Base-by-base conservation (phyloP, 2,329 filamentous ascomycete genomes). In the Colletotrichum chrysophilum region DNA sequence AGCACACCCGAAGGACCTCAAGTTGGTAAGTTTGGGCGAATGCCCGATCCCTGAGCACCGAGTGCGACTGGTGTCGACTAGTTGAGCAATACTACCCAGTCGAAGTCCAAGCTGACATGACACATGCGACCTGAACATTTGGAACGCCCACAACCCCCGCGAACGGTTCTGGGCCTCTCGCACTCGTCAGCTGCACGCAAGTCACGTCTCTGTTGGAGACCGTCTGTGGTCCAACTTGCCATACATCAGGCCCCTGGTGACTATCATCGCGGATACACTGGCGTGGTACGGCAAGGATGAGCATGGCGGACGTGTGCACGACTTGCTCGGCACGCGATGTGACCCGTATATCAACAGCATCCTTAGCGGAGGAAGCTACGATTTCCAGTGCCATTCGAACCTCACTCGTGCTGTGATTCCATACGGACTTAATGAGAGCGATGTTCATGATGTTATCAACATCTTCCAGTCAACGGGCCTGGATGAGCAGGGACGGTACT, bases 311-410 rank as follows among this genome's bases (percentile, higher is more conserved):
- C 85, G 91, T 73, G 89, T 94, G 48, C 95, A 97, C 86, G 95
- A 97, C 85, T 86, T 97, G 26, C 86, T 97, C 5, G 95, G 95
- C 43, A 97, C 95, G 30, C 88, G 95, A 58, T 97, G 95, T 84
- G 95, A 97, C 84, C 95, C 95, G 2, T 97, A 97, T 82, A 93
- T 97, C 81, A 95, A 95, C 82, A 88, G 90, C 48, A 89, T 97
- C 77, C 90, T 97, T 68, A 91, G 89, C 5, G 92, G 92, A n/a
- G 75, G 71, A 1, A 88, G 88, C 36, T 97, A 95, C 82, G 93
- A 97, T 82, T 96, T 91, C 83, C 94, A 97, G 82, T 97, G 95
- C 83, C 95, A 96, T 81, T 95, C 93, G 3, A 97, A 97, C 82
- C 89, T 97, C 13, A 92, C 91, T 2, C 91, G 95, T 5, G 94